These are phyloP conservation scores for Kodamaea sp. DNA, from an alignment of 1,139 yeast genomes.

Conservation along the genomic window DNA sequence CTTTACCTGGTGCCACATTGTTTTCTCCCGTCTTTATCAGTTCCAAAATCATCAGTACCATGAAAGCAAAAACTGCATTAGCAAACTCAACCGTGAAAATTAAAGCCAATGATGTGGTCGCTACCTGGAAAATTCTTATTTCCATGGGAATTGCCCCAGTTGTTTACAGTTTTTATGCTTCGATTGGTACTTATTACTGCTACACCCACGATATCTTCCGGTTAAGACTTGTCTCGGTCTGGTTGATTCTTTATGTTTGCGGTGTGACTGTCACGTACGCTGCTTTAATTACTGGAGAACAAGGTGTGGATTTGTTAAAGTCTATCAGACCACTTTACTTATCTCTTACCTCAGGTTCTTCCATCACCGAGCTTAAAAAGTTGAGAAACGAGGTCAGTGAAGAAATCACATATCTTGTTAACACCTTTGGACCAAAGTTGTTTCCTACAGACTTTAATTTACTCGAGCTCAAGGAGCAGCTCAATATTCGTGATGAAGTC, in stretches of 20 bases:
- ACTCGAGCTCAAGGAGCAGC: constrained; percentile 35
- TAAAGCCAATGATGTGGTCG: constrained; percentile 47
- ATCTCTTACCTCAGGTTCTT: constrained; percentile 65
- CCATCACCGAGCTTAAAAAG: constrained; percentile 51
- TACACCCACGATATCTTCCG: constrained; percentile 25
- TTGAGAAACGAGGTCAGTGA: constrained; percentile 41
- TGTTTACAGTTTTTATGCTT: constrained; percentile 76
- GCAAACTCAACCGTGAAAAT: constrained; percentile 46
- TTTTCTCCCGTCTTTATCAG: constrained; percentile 48
- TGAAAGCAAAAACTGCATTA: constrained; percentile 44
- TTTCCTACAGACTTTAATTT: constrained; percentile 51
- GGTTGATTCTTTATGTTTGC: constrained; percentile 50
- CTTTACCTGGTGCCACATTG: constrained; percentile 45
- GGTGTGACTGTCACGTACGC: constrained; percentile 80
- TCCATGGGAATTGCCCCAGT: constrained; percentile 89
- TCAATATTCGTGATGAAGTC: constrained; percentile 28
- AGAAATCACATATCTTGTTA: constrained; percentile 46
- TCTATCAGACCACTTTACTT: constrained; percentile 80
- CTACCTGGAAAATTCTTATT: constrained; percentile 82
- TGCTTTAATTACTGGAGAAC: constrained; percentile 87
- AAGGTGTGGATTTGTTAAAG: constrained; percentile 85
- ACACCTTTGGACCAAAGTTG: constrained; percentile 45
- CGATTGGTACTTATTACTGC: constrained; percentile 58
- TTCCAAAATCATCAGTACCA: constrained; percentile 34
- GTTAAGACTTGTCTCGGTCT: constrained; percentile 33